phyloP scores from a whole-genome alignment of 2,329 filamentous ascomycete genomes.

The Chalara sp. region DNA sequence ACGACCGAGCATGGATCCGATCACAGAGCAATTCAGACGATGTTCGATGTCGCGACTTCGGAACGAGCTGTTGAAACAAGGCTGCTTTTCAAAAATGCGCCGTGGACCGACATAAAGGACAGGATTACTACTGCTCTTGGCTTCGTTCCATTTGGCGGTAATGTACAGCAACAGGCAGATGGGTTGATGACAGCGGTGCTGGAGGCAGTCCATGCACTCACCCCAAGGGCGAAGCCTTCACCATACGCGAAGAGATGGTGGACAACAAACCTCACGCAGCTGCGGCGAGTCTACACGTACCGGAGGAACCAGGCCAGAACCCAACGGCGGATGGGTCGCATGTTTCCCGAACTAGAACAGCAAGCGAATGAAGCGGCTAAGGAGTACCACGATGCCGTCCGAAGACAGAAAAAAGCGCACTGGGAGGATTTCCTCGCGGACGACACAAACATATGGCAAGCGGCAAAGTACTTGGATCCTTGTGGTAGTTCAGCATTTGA shows the following conservation, averaged over 20 bases:
- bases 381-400: not conserved
- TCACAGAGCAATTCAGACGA: constrained; percentile 24
- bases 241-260: constrained; percentile 26
- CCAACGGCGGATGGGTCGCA: constrained; percentile 11
- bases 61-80: constrained; percentile 1
- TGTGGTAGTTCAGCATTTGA: not conserved
- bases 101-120: constrained; percentile 17
- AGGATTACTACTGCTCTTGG: constrained; percentile 1
- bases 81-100: constrained; percentile 23
- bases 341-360: not conserved
- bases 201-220: constrained; percentile 1
- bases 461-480: constrained; percentile 1
- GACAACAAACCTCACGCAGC: constrained; percentile 23
- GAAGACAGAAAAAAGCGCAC: constrained; percentile 19
- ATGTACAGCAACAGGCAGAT: constrained; percentile 9
- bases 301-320: constrained; percentile 23
- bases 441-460: constrained; percentile 20
- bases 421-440: constrained; percentile 24
- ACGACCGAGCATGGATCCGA: constrained; percentile 24
- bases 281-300: constrained; percentile 21
- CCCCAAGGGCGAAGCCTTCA: constrained; percentile 16
- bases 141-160: constrained; percentile 1
- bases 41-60: constrained; percentile 20
- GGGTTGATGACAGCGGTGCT: constrained; percentile 9
- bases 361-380: not conserved